Evolutionary conservation across 2,329 filamentous ascomycete species (phyloP), one percentile per base, ranked within the genome.

Genomic region (Cordyceps cateniannulata): DNA sequence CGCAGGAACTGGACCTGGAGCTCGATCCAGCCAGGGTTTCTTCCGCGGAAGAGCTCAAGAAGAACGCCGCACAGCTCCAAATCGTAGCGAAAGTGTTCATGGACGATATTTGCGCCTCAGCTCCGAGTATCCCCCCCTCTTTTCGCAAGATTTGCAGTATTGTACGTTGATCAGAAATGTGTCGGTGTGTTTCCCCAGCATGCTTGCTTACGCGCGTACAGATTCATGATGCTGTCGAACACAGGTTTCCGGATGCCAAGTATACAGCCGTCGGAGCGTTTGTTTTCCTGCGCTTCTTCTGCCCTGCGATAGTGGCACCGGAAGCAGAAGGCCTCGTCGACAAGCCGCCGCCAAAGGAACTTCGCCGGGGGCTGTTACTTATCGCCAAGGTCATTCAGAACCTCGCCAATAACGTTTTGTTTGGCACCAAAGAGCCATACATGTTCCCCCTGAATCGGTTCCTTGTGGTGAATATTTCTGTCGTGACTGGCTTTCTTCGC

Each of bases 361-460:
- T 89, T 83, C 80, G 87, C 20, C 80, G 86, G 59, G 86, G 86
- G 4, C 76, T 89, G 6, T 77, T 89, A 32, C 77, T 89, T 35
- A 89, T 89, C 65, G 86, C 87, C 54, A 89, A 89, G 68, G 83
- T 89, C 62, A 82, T 89, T 24, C 87, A 89, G 66, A 89, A 88
- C 67, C 75, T 89, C 40, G 87, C 86, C 40, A 89, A 89, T 66
- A 89, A 89, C 62, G 86, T 89, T 29, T 76, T 89, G 1, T 89
- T 89, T 65, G 86, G 87, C 4, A 85, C 85, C 38, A 89, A 89
- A 70, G 86, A 89, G 68, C 84, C 85, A 3, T 89, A 88, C 67
- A 89, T 89, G 87, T 87, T 85, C 63, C 85, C 86, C 1, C 73
- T 89, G 24, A 89, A 89, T 67, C 81, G 87, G 62, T 89, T 89